phyloP scores from a whole-genome alignment of 78 protist species.

The Polysphondylium violaceum region DNA sequence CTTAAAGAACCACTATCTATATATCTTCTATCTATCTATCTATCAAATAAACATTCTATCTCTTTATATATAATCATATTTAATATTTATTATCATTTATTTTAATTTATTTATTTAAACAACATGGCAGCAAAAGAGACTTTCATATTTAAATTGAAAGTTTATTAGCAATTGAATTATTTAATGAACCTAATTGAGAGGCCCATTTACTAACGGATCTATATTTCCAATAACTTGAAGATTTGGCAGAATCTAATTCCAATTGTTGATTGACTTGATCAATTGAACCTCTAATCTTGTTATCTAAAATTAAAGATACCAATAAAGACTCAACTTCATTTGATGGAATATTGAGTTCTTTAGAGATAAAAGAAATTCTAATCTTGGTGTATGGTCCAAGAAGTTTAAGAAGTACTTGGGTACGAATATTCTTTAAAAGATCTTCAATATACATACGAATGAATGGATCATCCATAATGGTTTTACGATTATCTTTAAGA shows the following conservation, averaged over 20 bases:
- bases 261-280: conserved; percentile 91
- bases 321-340: conserved; percentile 94
- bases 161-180: conserved; percentile 34
- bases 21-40: too few relatives aligned
- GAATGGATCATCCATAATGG: conserved; percentile 94
- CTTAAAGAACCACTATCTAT: too few relatives aligned
- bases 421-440: conserved; percentile 86
- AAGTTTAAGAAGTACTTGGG: conserved; percentile 90
- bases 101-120: too few relatives aligned
- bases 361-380: conserved; percentile 89
- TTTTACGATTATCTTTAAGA: conserved; percentile 80
- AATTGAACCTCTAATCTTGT: conserved; percentile 84
- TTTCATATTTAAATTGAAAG: conserved; percentile 9
- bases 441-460: conserved; percentile 92
- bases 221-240: conserved; percentile 68
- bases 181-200: conserved; percentile 69
- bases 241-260: conserved; percentile 76
- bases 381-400: conserved; percentile 96
- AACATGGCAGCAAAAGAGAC: too few relatives aligned
- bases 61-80: too few relatives aligned
- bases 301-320: conserved; percentile 94
- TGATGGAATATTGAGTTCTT: conserved; percentile 85
- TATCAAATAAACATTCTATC: too few relatives aligned
- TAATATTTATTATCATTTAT: too few relatives aligned
- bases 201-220: conserved; percentile 83